These are phyloP conservation scores for Pseudotulostoma volvatum DNA, from an alignment of 495 filamentous ascomycete species.

Conservation along the genomic window DNA sequence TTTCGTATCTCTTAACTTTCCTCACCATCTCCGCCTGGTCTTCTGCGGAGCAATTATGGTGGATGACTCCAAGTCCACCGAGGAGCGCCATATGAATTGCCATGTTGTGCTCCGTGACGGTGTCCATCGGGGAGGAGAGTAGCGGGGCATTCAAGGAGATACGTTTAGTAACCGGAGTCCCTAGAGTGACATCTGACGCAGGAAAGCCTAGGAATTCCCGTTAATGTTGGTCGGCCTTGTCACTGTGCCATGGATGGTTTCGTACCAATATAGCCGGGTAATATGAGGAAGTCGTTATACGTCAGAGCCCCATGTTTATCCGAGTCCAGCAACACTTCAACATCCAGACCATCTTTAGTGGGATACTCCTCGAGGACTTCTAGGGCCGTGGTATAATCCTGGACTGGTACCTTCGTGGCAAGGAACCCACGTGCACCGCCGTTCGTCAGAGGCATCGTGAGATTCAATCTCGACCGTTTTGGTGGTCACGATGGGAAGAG, in stretches of 20 bases:
- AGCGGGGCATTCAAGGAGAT: constrained; percentile 89
- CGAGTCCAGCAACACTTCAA: constrained; percentile 69
- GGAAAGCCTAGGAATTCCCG: constrained; percentile 48
- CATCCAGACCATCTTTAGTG: constrained; percentile 66
- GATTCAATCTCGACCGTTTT: too few species aligned
- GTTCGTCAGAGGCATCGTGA: constrained; percentile 55
- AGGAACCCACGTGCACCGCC: constrained; percentile 32
- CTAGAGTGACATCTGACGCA: constrained; percentile 74
- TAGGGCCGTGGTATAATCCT: constrained; percentile 50
- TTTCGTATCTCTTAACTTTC: constrained; percentile 98
- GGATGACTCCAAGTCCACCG: constrained; percentile 90
- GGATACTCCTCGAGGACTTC: constrained; percentile 64
- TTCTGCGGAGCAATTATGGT: constrained; percentile 95
- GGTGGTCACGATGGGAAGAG: too few species aligned
- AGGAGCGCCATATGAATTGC: constrained; percentile 97
- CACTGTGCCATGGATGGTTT: constrained; percentile 6
- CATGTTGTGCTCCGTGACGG: constrained; percentile 97
- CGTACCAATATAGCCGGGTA: constrained; percentile 52
- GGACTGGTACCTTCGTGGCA: constrained; percentile 30
- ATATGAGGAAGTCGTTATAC: constrained; percentile 57
- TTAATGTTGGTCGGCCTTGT: not conserved
- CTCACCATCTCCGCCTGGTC: constrained; percentile 97
- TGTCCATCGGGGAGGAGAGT: constrained; percentile 97
- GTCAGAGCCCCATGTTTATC: constrained; percentile 80
- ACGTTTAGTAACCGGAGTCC: constrained; percentile 83